Evolutionary conservation across 2,329 filamentous ascomycete species (phyloP).

Genomic region (Cercospora nicotianae): DNA sequence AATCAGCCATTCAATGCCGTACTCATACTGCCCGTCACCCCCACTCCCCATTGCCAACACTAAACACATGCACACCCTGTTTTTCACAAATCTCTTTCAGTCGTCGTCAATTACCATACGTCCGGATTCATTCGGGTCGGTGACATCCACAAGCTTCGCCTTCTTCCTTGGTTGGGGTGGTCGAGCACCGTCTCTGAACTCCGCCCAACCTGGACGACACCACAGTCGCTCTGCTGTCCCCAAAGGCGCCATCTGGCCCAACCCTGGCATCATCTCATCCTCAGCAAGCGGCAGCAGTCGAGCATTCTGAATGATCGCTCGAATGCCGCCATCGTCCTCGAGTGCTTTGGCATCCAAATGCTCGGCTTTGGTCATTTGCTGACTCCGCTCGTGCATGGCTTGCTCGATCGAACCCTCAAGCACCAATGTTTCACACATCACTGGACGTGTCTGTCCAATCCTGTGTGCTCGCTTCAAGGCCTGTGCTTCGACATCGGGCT

Average conservation of each 20-base stretch:
- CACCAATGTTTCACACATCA: conserved; percentile 83
- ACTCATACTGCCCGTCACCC: not conserved
- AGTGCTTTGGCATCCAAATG: conserved; percentile 57
- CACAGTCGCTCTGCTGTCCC: conserved; percentile 48
- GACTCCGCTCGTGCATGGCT: conserved; percentile 71
- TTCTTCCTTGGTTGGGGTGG: not conserved
- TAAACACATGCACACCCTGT: not conserved
- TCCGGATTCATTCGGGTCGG: not conserved
- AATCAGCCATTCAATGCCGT: not conserved
- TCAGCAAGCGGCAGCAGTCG: conserved; percentile 48
- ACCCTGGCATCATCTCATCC: conserved; percentile 34
- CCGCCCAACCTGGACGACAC: conserved; percentile 38
- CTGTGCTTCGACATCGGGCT: conserved; percentile 81
- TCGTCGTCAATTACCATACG: conserved; percentile 2
- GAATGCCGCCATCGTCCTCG: conserved; percentile 60
- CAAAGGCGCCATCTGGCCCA: conserved; percentile 45
- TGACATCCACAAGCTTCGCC: not conserved
- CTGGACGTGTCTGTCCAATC: conserved; percentile 76
- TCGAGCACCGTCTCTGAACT: not conserved
- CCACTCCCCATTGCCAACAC: not conserved
- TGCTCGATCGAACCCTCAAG: conserved; percentile 80
- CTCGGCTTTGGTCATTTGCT: conserved; percentile 68
- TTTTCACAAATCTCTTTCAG: not conserved
- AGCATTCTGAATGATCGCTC: conserved; percentile 59
- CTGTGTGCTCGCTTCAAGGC: conserved; percentile 87